These are phyloP conservation scores for Talaromyces sp. DNA, from an alignment of 2,329 filamentous ascomycete species.

Conservation along the genomic window DNA sequence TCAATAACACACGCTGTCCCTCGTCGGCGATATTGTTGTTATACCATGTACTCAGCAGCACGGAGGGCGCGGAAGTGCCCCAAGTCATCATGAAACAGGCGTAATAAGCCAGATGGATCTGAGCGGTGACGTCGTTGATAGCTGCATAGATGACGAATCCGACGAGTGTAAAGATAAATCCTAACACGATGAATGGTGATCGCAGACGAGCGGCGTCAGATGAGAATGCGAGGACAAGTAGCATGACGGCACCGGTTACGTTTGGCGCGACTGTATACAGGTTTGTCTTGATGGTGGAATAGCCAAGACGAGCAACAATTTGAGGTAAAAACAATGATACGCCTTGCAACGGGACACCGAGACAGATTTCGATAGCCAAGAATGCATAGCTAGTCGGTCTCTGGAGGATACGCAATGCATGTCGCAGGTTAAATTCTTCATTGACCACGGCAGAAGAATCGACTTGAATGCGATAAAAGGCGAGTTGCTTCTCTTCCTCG, in stretches of 20 bases:
- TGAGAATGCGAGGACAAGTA: slow-evolving; percentile 68
- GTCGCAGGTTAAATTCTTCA: slow-evolving; percentile 52
- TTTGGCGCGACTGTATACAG: slow-evolving; percentile 80
- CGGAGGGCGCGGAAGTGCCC: slow-evolving; percentile 71
- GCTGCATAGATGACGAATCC: slow-evolving; percentile 77
- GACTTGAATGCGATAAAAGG: slow-evolving; percentile 69
- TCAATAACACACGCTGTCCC: slow-evolving; percentile 66
- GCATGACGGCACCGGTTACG: slow-evolving; percentile 67
- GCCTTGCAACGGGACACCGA: slow-evolving; percentile 58
- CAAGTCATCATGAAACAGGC: slow-evolving; percentile 80
- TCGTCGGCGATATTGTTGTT: slow-evolving; percentile 82
- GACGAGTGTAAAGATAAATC: slow-evolving; percentile 69
- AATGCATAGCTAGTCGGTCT: slow-evolving; percentile 55
- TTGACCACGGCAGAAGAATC: slow-evolving; percentile 67
- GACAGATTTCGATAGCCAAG: slow-evolving; percentile 56
- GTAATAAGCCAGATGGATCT: slow-evolving; percentile 68
- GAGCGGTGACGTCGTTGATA: slow-evolving; percentile 59
- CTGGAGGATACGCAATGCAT: slow-evolving; percentile 53
- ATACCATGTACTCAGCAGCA: slow-evolving; percentile 66
- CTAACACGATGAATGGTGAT: slow-evolving; percentile 70
- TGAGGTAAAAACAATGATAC: slow-evolving; percentile 58
- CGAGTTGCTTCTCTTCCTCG: slow-evolving; percentile 63
- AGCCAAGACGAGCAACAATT: slow-evolving; percentile 43
- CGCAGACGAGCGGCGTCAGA: slow-evolving; percentile 65
- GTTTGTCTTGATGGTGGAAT: slow-evolving; percentile 25